Evolutionary conservation across 2,329 filamentous ascomycete species (phyloP), one percentile per base, ranked within the genome.

Genomic region (Botrytis byssoidea): DNA sequence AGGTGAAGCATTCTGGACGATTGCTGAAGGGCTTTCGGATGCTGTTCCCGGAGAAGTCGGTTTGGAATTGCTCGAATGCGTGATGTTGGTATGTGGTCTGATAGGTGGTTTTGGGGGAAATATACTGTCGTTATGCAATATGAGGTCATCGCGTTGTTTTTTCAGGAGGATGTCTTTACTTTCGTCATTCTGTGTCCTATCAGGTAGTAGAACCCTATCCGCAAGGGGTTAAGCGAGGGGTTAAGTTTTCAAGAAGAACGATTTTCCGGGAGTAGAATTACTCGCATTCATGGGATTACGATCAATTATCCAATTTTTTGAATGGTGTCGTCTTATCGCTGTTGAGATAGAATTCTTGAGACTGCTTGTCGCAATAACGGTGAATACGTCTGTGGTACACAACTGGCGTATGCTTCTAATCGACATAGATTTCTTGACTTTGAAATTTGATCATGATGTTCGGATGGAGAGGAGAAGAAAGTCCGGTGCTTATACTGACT

Each of bases 291-390:
- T 55, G 5, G 14, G 16, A 55, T n/a, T 1, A 55, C 48, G 3
- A 55, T 16, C 12, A n/a, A 55, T 2, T 29, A 2, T 55, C 6
- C 7, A 16, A 16, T 3, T 6, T n/a, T 55, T 3, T n/a, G 48
- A 7, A 16, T n/a, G 0, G 6, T 29, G 6, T 1, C 4, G 6
- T 55, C 25, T 55, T 29, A 7, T 29, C 7, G 0, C n/a, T 25
- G 16, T 12, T 3, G 5, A 16, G 4, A n/a, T 7, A 12, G 16
- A 7, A n/a, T n/a, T 2, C 4, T n/a, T 0, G 12, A 55, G 25
- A 14, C 4, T 12, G 0, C 12, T 1, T 1, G 4, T 51, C 22
- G 48, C 22, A 20, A 12, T 51, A n/a, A 5, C 4, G 3, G 1
- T n/a, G 12, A 55, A n/a, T 2, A 6, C 14, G 14, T 16, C 5